Base-by-base conservation (phyloP, 495 filamentous ascomycete genomes). In the Trichocladium uniseriatum region DNA sequence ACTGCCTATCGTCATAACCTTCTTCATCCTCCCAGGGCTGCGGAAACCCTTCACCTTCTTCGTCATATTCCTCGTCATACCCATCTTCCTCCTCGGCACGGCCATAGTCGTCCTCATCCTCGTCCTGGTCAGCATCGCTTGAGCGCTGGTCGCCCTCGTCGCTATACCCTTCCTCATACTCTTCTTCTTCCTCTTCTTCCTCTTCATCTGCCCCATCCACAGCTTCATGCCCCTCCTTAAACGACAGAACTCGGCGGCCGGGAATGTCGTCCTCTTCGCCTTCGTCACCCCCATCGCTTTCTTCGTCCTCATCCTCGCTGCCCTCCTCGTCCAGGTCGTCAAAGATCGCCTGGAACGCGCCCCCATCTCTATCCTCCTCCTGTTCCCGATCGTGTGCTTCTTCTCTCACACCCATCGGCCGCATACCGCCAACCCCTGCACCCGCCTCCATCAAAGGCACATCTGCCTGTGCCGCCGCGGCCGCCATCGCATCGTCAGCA, bases 301-400 rank as follows among this genome's bases (percentile, higher is more conserved):
- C 46, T 9, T 20, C 43, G 14, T 54, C 51, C 16, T 53, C 51
- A 15, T 47, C 49, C 36, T 54, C 47, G 16, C 48, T 51, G 20
- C 43, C 49, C n/a, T 55, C 55, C 3, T 50, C 57, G 2, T 58
- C 58, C 38, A 57, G 29, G 14, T 55, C 45, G n/a, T 55, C 60
- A 7, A 57, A 27, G 10, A 57, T 47, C 8, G 51, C 51, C 24
- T 53, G 49, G 32, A 56, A 45, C 8, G 39, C 20, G 16, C 19
- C 31, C 6, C 31, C 42, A 3, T 51, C 51, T 10, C 50, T 41
- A 0, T 49, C 24, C 0, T 50, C 51, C 21, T 55, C 22, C 0
- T 50, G 39, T 35, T 49, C 49, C 6, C 29, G 37, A 20, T 49
- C 48, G 19, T 55, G 27, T 29, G 9, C 49, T 43, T 48, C 47